Conservation (phyloP, 305 asterid species). For the Nicotiana rustica region DNA sequence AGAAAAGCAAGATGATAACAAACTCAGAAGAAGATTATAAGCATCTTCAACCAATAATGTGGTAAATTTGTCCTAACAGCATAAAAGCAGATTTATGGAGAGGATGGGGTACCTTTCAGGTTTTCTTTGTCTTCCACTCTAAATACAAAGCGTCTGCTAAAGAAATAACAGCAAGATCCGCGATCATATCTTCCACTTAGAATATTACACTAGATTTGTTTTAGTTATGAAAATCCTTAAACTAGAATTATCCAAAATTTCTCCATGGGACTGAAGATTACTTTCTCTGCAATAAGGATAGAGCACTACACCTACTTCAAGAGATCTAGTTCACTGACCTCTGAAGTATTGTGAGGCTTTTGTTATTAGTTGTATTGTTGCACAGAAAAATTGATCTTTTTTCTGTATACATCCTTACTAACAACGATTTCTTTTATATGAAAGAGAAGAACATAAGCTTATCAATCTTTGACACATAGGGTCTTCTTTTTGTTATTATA, state of each 20-base stretch:
- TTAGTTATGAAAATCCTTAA: neutral
- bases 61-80: constrained; percentile 17
- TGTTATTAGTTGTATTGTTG: neutral
- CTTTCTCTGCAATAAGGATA: neutral
- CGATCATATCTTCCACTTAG: constrained; percentile 3
- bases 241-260: neutral
- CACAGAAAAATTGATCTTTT: neutral
- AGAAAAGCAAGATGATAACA: constrained; percentile 30
- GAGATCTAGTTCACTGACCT: neutral
- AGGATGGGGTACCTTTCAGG: constrained; percentile 13
- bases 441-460: constrained; percentile 23
- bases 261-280: neutral
- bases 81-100: neutral
- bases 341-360: neutral
- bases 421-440: neutral
- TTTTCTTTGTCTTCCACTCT: neutral
- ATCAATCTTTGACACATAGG: neutral
- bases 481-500: neutral
- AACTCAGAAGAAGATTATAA: neutral
- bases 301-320: neutral
- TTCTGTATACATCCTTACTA: neutral
- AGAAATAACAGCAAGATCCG: constrained; percentile 14
- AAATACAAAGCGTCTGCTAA: neutral
- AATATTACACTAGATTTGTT: neutral
- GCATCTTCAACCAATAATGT: neutral